Conservation (phyloP, 176 grass and related monocot genomes). For the Musa acuminata region DNA sequence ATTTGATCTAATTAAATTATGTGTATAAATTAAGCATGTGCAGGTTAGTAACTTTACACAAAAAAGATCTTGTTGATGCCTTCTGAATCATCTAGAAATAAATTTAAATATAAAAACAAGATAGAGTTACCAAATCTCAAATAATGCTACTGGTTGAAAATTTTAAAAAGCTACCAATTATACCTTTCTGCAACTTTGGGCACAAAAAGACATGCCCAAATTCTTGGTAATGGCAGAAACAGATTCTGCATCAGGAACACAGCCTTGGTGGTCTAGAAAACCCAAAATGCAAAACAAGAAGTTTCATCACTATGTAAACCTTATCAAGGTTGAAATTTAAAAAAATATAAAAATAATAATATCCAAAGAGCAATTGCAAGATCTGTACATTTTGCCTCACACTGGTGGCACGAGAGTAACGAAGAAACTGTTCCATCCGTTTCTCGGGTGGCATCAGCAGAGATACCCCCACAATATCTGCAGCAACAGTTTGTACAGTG, state of each 20-base stretch:
- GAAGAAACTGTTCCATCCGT: constrained; percentile 21
- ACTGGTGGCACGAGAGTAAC: constrained; percentile 65
- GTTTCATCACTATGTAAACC: background rate
- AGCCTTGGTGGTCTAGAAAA: constrained; percentile 68
- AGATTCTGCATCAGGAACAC: constrained; percentile 37
- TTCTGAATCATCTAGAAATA: background rate
- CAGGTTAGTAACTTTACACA: background rate
- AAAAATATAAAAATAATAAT: background rate
- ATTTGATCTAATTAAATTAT: background rate
- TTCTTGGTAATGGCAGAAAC: constrained; percentile 21
- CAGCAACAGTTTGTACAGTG: constrained; percentile 79
- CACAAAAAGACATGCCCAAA: constrained; percentile 38
- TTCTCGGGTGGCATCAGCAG: constrained; percentile 32
- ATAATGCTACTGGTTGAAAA: background rate
- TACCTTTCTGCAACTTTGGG: constrained; percentile 78
- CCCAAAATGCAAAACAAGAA: constrained; percentile 16
- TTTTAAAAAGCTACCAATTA: background rate
- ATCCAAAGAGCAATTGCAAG: constrained; percentile 1
- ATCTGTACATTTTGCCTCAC: constrained; percentile 82
- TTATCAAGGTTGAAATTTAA: constrained; percentile 7
- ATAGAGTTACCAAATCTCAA: background rate
- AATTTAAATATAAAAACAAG: background rate
- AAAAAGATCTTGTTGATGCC: background rate
- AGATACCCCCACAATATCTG: constrained; percentile 57
- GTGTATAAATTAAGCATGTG: too few species aligned